phyloP scores from a whole-genome alignment of 2,329 filamentous ascomycete genomes.

The Diaporthe helianthi region DNA sequence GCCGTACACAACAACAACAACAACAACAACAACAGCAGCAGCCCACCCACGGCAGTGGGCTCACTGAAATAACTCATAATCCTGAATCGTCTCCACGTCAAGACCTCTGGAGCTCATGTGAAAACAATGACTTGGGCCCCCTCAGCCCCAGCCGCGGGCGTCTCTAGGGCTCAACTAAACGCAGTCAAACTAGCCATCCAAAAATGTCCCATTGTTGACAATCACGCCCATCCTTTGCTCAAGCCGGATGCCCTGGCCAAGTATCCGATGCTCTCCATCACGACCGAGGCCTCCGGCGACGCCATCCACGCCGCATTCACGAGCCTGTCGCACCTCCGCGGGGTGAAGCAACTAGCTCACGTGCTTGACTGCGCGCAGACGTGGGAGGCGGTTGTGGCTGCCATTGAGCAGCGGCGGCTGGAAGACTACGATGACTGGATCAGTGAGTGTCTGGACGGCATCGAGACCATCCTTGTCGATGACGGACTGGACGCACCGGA shows the following conservation, averaged over 20 bases:
- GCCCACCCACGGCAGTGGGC: neutral
- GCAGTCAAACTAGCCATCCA: constrained; percentile 52
- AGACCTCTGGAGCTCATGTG: neutral
- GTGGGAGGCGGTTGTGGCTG: constrained; percentile 62
- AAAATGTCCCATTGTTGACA: constrained; percentile 72
- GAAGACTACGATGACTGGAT: constrained; percentile 63
- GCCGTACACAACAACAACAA: neutral
- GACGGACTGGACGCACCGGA: constrained; percentile 70
- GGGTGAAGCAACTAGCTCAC: constrained; percentile 70
- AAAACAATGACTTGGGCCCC: constrained; percentile 9
- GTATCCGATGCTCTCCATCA: constrained; percentile 64
- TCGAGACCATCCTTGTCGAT: constrained; percentile 79
- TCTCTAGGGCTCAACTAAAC: constrained; percentile 39
- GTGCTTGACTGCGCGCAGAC: constrained; percentile 70
- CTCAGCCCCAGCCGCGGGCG: constrained; percentile 26
- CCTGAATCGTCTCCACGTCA: neutral
- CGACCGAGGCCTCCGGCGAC: constrained; percentile 74
- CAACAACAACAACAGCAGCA: neutral
- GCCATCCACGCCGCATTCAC: constrained; percentile 68
- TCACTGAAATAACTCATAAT: neutral
- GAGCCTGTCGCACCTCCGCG: constrained; percentile 73
- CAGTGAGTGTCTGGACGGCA: constrained; percentile 71
- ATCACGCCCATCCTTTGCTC: constrained; percentile 75
- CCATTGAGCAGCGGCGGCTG: constrained; percentile 49
- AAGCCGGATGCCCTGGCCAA: constrained; percentile 55